Evolutionary conservation across 225 moss, liverwort and hornwort genomes (phyloP).

Genomic region (Marchantia paleacea): DNA sequence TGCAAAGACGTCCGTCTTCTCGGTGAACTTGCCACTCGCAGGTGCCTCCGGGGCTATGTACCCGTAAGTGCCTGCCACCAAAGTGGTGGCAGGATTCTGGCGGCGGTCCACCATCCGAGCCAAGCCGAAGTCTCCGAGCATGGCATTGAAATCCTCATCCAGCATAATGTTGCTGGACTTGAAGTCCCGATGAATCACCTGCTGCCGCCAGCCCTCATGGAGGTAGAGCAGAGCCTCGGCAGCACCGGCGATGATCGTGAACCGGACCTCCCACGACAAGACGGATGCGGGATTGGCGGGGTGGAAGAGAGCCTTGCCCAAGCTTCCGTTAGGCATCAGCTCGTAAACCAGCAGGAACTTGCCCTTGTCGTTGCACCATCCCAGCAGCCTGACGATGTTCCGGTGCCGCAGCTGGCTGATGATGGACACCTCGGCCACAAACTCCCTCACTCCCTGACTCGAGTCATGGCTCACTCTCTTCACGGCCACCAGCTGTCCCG

Average conservation of each 20-base stretch:
- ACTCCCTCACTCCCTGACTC: constrained; percentile 32
- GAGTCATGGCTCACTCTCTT: constrained; percentile 49
- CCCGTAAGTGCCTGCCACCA: constrained; percentile 26
- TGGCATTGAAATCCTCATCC: constrained; percentile 19
- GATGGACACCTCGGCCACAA: constrained; percentile 26
- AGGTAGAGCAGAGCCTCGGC: constrained; percentile 36
- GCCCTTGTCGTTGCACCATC: too few species aligned
- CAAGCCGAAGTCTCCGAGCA: constrained; percentile 29
- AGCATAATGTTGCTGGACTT: constrained; percentile 50
- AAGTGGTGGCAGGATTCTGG: constrained; percentile 20
- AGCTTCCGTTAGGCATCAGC: constrained; percentile 24
- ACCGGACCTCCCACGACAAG: constrained; percentile 8
- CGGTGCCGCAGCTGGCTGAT: too few species aligned
- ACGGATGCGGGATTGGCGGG: neutral
- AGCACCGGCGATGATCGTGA: constrained; percentile 15
- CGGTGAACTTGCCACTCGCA: too few species aligned
- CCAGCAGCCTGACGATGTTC: too few species aligned
- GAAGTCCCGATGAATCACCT: constrained; percentile 50
- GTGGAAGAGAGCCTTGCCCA: constrained; percentile 29
- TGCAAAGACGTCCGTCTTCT: too few species aligned
- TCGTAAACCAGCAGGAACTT: too few species aligned
- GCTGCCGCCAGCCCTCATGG: constrained; percentile 49
- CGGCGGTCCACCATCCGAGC: constrained; percentile 25
- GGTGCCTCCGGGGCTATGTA: too few species aligned
- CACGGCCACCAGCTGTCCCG: constrained; percentile 34